These are phyloP conservation scores for Cladosporium sphaerospermum DNA, from an alignment of 2,329 filamentous ascomycete genomes.

Conservation along the genomic window DNA sequence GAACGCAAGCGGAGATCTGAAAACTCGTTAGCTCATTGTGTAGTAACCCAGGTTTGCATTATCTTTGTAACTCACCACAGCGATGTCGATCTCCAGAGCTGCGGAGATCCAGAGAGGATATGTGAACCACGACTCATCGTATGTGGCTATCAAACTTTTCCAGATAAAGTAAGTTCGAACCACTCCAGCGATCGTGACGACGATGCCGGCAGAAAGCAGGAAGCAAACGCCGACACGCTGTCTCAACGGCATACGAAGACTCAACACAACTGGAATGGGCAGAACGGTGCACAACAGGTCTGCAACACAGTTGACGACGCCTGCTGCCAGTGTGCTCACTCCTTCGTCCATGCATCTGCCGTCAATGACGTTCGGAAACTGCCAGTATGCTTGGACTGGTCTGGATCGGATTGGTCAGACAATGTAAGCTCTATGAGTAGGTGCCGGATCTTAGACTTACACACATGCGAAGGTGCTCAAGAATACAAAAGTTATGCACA, in stretches of 20 bases:
- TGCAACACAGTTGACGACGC: constrained; percentile 38
- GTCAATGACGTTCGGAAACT: constrained; percentile 26
- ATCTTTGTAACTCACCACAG: constrained; percentile 33
- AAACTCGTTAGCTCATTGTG: not conserved
- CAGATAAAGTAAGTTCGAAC: constrained; percentile 42
- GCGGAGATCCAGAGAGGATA: constrained; percentile 43
- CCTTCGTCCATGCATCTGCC: constrained; percentile 39
- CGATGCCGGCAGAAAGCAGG: constrained; percentile 36
- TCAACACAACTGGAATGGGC: constrained; percentile 39
- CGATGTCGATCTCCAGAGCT: constrained; percentile 41
- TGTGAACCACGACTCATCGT: constrained; percentile 41
- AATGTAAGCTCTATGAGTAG: not conserved
- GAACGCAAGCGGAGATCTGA: constrained; percentile 35
- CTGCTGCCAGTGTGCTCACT: constrained; percentile 31
- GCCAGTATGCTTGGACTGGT: constrained; percentile 39
- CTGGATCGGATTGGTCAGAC: constrained; percentile 15
- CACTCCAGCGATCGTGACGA: constrained; percentile 38
- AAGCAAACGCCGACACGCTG: constrained; percentile 36
- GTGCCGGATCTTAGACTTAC: constrained; percentile 19
- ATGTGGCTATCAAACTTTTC: constrained; percentile 35
- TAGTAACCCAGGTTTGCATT: too few species aligned
- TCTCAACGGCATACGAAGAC: constrained; percentile 36
- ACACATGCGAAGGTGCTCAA: constrained; percentile 36
- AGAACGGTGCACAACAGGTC: constrained; percentile 39
- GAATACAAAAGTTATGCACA: constrained; percentile 34